Conservation (phyloP, 306 rosid genomes). For the Cucumis melo region DNA sequence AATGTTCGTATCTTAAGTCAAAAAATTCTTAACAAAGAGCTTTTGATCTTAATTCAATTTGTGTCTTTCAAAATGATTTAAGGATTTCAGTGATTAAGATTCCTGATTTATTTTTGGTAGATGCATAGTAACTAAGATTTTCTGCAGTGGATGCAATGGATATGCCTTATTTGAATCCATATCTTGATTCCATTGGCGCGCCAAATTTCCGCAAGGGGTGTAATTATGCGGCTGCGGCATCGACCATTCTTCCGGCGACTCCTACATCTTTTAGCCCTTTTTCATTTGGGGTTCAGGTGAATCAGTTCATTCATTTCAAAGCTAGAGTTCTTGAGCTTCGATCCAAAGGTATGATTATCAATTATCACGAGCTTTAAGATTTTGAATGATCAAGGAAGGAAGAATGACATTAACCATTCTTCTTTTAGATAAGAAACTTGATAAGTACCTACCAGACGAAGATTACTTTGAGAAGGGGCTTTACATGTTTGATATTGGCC, state of each 20-base stretch:
- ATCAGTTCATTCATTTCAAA: conserved; percentile 68
- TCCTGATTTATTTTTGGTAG: too few species aligned
- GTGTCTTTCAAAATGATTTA: too few species aligned
- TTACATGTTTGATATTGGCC: conserved; percentile 90
- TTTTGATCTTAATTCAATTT: too few species aligned
- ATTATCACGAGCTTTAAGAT: not conserved
- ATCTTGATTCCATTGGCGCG: conserved; percentile 64
- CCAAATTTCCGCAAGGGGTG: conserved; percentile 73
- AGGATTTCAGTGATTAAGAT: too few species aligned
- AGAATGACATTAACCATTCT: not conserved
- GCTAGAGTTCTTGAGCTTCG: conserved; percentile 52
- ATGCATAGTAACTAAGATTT: too few species aligned
- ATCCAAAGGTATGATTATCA: conserved; percentile 25
- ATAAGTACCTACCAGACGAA: conserved; percentile 46
- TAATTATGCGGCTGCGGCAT: conserved; percentile 83
- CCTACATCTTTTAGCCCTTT: conserved; percentile 56
- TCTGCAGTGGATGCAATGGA: conserved; percentile 71
- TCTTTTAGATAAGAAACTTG: conserved; percentile 20
- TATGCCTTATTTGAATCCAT: conserved; percentile 62
- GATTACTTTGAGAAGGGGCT: conserved; percentile 51
- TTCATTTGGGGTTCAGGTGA: conserved; percentile 61
- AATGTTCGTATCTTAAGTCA: too few species aligned
- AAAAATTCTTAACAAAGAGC: too few species aligned
- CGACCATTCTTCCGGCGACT: conserved; percentile 68
- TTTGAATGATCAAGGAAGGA: not conserved